phyloP scores from a whole-genome alignment of 2,329 filamentous ascomycete genomes.

The Hymenoscyphus salicellus region DNA sequence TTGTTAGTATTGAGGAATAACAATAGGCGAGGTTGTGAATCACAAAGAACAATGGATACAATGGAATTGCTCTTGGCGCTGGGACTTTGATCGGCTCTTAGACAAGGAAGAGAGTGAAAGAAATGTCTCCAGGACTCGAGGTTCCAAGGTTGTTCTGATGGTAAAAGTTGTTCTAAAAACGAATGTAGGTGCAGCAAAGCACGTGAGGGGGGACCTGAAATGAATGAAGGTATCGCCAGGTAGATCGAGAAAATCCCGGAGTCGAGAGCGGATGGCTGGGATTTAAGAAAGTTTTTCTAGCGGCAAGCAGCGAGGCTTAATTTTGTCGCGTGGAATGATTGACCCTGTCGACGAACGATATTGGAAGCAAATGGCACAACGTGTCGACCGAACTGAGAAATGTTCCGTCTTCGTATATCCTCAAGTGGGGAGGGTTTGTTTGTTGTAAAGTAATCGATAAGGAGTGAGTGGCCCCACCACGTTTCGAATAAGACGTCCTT shows the following conservation, averaged over 20 bases:
- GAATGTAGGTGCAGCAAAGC: constrained; percentile 1
- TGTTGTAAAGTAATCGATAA: not conserved
- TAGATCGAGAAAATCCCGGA: not conserved
- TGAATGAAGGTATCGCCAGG: not conserved
- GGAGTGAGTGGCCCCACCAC: not conserved
- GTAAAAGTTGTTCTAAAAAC: not conserved
- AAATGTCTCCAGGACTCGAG: constrained; percentile 3
- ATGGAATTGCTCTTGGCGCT: constrained; percentile 4
- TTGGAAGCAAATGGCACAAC: no score
- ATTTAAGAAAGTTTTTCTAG: not conserved
- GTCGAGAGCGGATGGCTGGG: not conserved
- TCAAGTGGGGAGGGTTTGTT: not conserved
- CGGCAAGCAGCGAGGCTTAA: not conserved
- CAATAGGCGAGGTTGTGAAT: constrained; percentile 6
- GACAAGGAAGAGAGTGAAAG: constrained; percentile 4
- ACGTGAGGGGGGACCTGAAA: not conserved
- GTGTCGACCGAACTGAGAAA: not conserved
- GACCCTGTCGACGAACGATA: no score
- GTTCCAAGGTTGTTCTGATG: not conserved
- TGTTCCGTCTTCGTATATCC: not conserved
- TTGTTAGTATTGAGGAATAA: constrained; percentile 10
- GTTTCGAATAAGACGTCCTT: constrained; percentile 7
- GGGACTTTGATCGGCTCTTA: not conserved
- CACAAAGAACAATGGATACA: constrained; percentile 12
- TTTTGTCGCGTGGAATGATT: not conserved